Percentiles rank a stretch among this genome's conserved stretches.
Evolutionary conservation across 2,329 filamentous ascomycete genomes (phyloP).

Genomic region (Penicillium sp.): DNA sequence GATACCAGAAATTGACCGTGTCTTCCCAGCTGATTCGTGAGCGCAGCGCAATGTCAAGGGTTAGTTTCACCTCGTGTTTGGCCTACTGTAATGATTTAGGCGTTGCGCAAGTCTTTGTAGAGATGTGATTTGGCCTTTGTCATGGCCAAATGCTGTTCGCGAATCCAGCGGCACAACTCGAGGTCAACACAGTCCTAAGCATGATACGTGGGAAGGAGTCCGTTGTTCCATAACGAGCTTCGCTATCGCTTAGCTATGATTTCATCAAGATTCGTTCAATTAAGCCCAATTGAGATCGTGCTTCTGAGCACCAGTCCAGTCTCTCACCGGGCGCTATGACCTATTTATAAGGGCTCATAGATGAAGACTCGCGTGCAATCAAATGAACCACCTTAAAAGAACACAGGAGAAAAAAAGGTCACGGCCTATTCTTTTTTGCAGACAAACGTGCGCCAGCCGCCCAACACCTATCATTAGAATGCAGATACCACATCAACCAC

Average conservation of each 20-base stretch:
- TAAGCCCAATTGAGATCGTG: background rate
- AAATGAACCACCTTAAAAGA: background rate
- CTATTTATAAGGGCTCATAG: background rate
- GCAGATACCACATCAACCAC: background rate
- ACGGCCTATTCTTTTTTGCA: background rate
- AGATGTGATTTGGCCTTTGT: too few relatives aligned
- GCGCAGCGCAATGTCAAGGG: too few relatives aligned
- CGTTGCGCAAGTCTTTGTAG: too few relatives aligned
- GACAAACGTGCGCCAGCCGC: background rate
- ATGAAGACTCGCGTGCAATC: background rate
- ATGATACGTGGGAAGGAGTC: too few relatives aligned
- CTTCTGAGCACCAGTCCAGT: background rate
- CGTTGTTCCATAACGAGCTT: too few relatives aligned
- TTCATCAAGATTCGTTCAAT: background rate
- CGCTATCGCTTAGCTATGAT: background rate
- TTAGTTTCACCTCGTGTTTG: too few relatives aligned
- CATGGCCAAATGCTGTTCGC: too few relatives aligned
- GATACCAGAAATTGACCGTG: too few relatives aligned
- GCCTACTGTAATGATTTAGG: too few relatives aligned
- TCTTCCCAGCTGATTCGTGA: too few relatives aligned
- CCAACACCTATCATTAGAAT: background rate
- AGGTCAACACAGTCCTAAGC: too few relatives aligned
- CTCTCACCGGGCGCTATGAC: background rate
- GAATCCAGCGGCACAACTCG: too few relatives aligned
- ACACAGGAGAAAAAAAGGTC: background rate